Percentiles rank a stretch among this genome's conserved stretches.
phyloP scores from a whole-genome alignment of 202 grass and related monocot genomes.

The Zoysia matrella region DNA sequence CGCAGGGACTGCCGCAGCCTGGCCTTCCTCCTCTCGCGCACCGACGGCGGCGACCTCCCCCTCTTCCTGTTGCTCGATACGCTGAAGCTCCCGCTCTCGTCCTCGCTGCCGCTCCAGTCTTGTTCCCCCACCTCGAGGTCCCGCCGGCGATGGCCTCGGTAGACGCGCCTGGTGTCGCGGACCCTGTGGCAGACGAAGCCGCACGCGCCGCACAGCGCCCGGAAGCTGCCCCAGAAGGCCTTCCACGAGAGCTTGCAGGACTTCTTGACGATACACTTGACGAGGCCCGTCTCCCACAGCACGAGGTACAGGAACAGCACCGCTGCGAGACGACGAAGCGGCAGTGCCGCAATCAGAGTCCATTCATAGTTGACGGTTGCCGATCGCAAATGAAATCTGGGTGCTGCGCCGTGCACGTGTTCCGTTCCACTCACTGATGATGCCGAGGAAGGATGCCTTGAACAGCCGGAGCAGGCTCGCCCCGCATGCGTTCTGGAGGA shows the following conservation, averaged over 20 bases:
- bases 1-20: too few species aligned
- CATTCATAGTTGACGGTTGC: too few species aligned
- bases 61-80: too few species aligned
- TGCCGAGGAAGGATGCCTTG: not conserved
- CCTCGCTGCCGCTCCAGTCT: not conserved
- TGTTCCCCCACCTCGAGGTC: slow-evolving; percentile 57
- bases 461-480: not conserved
- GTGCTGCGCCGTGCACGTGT: too few species aligned
- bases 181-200: slow-evolving; percentile 56
- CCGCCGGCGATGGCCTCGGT: slow-evolving; percentile 32
- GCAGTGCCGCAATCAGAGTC: too few species aligned
- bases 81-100: too few species aligned
- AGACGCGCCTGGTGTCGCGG: slow-evolving; percentile 58
- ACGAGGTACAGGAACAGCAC: slow-evolving; percentile 44
- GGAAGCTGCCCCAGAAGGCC: slow-evolving; percentile 45
- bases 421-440: not conserved
- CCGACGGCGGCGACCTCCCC: too few species aligned
- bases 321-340: slow-evolving; percentile 14
- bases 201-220: slow-evolving; percentile 25
- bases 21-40: too few species aligned
- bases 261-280: slow-evolving; percentile 63
- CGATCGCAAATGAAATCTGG: too few species aligned
- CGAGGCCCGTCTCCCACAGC: slow-evolving; percentile 55
- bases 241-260: slow-evolving; percentile 54
- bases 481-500: not conserved